These are phyloP conservation scores for Phytopythium aichiense DNA, from an alignment of 352 stramenopile species.

Conservation along the genomic window DNA sequence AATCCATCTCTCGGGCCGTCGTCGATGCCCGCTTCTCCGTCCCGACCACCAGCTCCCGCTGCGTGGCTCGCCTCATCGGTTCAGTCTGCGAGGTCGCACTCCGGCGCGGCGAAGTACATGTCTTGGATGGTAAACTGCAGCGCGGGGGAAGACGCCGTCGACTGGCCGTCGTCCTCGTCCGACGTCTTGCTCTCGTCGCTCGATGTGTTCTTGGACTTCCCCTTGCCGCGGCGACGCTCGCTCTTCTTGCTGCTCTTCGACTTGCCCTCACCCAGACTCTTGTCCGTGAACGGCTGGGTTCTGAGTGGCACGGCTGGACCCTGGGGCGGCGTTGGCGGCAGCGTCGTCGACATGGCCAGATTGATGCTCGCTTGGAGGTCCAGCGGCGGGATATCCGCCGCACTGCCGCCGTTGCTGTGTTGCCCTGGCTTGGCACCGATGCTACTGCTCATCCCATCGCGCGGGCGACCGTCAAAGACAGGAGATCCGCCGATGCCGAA, in stretches of 20 bases:
- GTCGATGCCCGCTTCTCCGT: not conserved
- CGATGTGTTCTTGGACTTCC: constrained; percentile 28
- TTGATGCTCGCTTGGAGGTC: constrained; percentile 71
- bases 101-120: constrained; percentile 66
- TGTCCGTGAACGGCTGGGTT: not conserved
- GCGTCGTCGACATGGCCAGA: constrained; percentile 67
- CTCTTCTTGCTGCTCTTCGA: constrained; percentile 15
- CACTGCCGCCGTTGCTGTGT: not conserved
- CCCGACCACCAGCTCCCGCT: not conserved
- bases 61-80: not conserved
- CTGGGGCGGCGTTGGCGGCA: constrained; percentile 35
- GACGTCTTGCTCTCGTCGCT: constrained; percentile 11
- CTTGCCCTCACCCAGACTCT: not conserved
- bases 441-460: not conserved
- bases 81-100: constrained; percentile 13
- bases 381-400: constrained; percentile 48
- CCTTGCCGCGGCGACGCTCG: constrained; percentile 24
- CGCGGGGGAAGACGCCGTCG: constrained; percentile 22
- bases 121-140: constrained; percentile 80
- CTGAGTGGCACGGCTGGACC: not conserved
- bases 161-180: constrained; percentile 2
- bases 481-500: constrained; percentile 79
- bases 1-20: not conserved
- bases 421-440: not conserved
- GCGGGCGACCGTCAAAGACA: constrained; percentile 48